Base-by-base conservation (phyloP, 345 rosid genomes). In the Erodium maritimum region DNA sequence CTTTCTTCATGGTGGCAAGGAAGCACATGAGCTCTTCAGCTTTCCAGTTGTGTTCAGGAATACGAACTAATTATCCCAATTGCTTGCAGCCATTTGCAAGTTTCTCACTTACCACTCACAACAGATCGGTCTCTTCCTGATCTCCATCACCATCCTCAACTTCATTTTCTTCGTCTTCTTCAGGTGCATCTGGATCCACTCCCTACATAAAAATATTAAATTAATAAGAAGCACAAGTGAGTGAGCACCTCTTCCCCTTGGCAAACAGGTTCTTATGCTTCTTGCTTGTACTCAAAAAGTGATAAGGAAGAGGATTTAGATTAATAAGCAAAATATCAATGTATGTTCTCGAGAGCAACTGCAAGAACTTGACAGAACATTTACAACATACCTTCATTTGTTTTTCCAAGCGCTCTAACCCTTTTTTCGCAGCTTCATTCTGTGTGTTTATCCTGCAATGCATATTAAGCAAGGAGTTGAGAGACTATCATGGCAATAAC, bases 111-210 rank as follows among this genome's bases (percentile, higher is more conserved):
- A 45, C 18, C 53, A 68, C 52, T 69, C 71, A 89, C 72, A 93
- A 70, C 61, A 93, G 95, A 64, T 93, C 95, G 14, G 86, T 69
- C 71, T 93, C 99, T 71, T 93, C 99, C 19, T 75, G 86, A 64
- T 93, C 98, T 71, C 82, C 99, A 72, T 93, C 96, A 22, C 72
- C 91, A 83, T 93, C 99, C 63, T 93, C 99, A 29, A 77, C 90
- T 61, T 93, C 99, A 50, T 93, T 89, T 62, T 89, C 97, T 52
- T 93, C 99, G 52, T 93, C 95, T 59, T 93, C 97, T 64, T 90
- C 99, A 13, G 87, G 85, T 13, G 95, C 99, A 79, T 93, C 97
- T 17, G 99, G 99, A 77, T 93, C 99, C 74, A 93, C 86, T 60
- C 99, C 99, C 99, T 91, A 71, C 73, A 76, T 52, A 17, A 7